Evolutionary conservation across 345 rosid species (phyloP), one percentile per base, ranked within the genome.

Genomic region (Mallotus nudiflorus): DNA sequence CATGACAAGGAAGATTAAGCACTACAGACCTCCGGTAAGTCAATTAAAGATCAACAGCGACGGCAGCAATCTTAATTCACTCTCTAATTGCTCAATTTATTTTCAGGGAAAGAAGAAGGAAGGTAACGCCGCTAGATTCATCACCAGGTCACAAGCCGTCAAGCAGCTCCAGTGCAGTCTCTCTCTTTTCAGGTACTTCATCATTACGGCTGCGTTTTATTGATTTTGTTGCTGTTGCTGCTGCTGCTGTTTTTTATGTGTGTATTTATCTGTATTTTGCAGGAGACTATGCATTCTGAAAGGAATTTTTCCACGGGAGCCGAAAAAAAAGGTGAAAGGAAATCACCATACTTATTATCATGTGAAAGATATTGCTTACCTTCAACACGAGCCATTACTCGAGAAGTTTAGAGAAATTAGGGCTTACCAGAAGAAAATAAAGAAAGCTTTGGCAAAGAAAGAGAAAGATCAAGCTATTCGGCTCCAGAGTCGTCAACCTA

Each of bases 261-360:
- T 16, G 10, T 29, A 8, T 29, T 57, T 31, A 12, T n/a, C n/a
- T n/a, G n/a, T n/a, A 1, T 4, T 42, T 42, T 82, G 27, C 72
- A 95, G 98, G 91, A 88, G 85, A 78, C 66, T 90, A 61, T 89
- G 94, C 77, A 90, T 92, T 71, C 81, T 87, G 45, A 92, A 89
- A 82, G 97, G 98, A 37, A 83, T 92, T 57, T 92, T 91, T 48
- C 99, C 98, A 2, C 82, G 97, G 61, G 97, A 95, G 74, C 98
- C 96, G 0, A 95, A 89, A 84, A 95, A 91, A 88, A 95, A 95
- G 82, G 84, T 95, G 61, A 90, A 82, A 35, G 99, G 99, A 71
- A 92, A 86, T 79, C 92, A 92, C 69, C 97, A 92, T 69, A 92
- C 99, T 20, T 95, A 95, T 70, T 95, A 92, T 76, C 99, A 95